phyloP scores from a whole-genome alignment of 192 early-diverging fungal species.

The Backusella morwellensis region DNA sequence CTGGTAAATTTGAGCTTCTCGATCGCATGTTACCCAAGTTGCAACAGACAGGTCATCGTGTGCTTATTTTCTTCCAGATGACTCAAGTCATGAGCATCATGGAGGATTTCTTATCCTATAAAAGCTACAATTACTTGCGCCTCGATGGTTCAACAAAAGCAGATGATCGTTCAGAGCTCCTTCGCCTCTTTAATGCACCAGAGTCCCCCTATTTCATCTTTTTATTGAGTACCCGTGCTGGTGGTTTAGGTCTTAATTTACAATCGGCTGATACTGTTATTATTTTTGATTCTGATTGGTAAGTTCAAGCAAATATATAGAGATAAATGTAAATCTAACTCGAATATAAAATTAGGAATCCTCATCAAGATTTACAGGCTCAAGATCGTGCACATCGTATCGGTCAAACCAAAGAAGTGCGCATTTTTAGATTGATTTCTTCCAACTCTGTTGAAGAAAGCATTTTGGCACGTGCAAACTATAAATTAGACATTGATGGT shows the following conservation, averaged over 20 bases:
- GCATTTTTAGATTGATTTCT: conserved; percentile 90
- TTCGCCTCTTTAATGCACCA: conserved; percentile 81
- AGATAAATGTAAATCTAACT: background rate
- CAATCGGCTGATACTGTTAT: conserved; percentile 98
- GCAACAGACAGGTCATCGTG: conserved; percentile 74
- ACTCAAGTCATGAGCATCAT: conserved; percentile 94
- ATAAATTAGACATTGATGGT: conserved; percentile 95
- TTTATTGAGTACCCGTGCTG: conserved; percentile 92
- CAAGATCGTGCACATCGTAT: conserved; percentile 99
- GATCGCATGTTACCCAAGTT: conserved; percentile 95
- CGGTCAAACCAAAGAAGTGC: conserved; percentile 97
- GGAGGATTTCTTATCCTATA: conserved; percentile 88
- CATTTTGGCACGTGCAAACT: conserved; percentile 90
- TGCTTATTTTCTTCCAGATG: conserved; percentile 83
- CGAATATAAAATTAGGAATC: conserved; percentile 58
- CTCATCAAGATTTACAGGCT: conserved; percentile 97
- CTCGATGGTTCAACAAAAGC: conserved; percentile 91
- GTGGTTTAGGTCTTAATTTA: conserved; percentile 94
- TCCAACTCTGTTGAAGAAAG: conserved; percentile 91
- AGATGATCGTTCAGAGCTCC: conserved; percentile 78
- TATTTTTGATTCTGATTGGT: conserved; percentile 98
- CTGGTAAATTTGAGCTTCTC: conserved; percentile 97
- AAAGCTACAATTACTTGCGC: conserved; percentile 73
- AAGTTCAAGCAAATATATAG: background rate
- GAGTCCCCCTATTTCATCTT: conserved; percentile 86